These are phyloP conservation scores for Sugiyamaella xylanicola DNA, from an alignment of 1,139 yeast genomes.

Conservation along the genomic window DNA sequence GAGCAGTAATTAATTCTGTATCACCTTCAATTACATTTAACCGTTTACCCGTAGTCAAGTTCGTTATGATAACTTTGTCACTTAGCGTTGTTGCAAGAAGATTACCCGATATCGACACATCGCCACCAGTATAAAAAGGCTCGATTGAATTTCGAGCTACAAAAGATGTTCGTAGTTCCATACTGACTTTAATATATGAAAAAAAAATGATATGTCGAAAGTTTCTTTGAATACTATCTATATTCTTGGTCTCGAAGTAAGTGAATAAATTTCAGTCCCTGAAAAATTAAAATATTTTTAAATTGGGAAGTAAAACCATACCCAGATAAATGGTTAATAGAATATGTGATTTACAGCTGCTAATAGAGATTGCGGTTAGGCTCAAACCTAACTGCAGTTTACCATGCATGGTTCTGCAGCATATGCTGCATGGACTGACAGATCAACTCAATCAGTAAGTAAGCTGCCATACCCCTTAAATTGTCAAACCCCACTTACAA, in stretches of 20 bases:
- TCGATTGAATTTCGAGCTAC: constrained; percentile 40
- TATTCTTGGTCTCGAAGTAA: background rate
- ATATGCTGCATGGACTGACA: background rate
- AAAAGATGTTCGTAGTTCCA: constrained; percentile 17
- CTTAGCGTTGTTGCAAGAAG: constrained; percentile 84
- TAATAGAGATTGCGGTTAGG: constrained; percentile 6
- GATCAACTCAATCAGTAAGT: background rate
- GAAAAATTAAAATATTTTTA: constrained; percentile 10
- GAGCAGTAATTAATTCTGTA: constrained; percentile 76
- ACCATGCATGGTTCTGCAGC: background rate
- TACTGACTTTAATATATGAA: background rate
- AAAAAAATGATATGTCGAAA: background rate
- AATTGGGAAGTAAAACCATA: constrained; percentile 6
- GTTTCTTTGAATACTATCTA: background rate
- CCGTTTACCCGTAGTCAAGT: constrained; percentile 58
- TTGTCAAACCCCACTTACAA: no score
- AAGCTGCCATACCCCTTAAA: no score
- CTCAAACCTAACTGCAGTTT: background rate
- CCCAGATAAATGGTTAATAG: constrained; percentile 12
- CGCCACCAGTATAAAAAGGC: constrained; percentile 87
- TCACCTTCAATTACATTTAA: constrained; percentile 77
- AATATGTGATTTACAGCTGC: background rate
- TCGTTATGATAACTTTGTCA: constrained; percentile 65
- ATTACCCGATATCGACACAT: constrained; percentile 69
- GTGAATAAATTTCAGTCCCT: constrained; percentile 14